A percentile compares a stretch with the other conserved stretches of the same genome.
phyloP scores from a whole-genome alignment of 306 rosid genomes.

The Sindora glabra region DNA sequence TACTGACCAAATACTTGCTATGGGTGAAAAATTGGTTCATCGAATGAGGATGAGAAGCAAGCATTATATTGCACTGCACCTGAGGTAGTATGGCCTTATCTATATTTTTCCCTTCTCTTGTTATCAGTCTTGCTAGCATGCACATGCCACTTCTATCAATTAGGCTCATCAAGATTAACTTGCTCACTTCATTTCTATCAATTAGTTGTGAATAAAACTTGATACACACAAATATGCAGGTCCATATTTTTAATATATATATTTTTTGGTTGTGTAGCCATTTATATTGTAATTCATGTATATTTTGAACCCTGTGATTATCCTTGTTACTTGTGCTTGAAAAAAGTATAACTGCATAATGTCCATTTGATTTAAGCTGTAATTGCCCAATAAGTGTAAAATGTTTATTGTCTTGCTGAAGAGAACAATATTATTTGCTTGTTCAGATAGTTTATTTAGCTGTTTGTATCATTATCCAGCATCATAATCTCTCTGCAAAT shows the following conservation, averaged over 20 bases:
- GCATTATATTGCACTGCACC: conserved; percentile 81
- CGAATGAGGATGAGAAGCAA: conserved; percentile 77
- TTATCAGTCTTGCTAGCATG: conserved; percentile 2
- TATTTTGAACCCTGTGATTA: background rate
- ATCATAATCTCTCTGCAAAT: background rate
- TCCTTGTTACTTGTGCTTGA: background rate
- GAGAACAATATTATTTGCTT: background rate
- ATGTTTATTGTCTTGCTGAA: background rate
- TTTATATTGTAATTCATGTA: background rate
- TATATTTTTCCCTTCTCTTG: conserved; percentile 2
- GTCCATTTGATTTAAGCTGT: background rate
- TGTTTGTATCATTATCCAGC: background rate
- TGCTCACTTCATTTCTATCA: too few species aligned
- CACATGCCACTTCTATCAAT: background rate
- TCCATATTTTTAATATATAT: background rate
- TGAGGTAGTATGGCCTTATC: conserved; percentile 53
- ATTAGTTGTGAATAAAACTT: too few species aligned
- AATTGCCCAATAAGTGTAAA: too few species aligned
- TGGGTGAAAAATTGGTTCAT: conserved; percentile 72
- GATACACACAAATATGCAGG: background rate
- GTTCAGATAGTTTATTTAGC: background rate
- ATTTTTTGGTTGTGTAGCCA: background rate
- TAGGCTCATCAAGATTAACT: background rate
- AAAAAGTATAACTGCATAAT: background rate
- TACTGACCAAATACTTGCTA: conserved; percentile 53